These are phyloP conservation scores for Tremella fuciformis DNA, from an alignment of 768 basidiomycete species.

Conservation along the genomic window DNA sequence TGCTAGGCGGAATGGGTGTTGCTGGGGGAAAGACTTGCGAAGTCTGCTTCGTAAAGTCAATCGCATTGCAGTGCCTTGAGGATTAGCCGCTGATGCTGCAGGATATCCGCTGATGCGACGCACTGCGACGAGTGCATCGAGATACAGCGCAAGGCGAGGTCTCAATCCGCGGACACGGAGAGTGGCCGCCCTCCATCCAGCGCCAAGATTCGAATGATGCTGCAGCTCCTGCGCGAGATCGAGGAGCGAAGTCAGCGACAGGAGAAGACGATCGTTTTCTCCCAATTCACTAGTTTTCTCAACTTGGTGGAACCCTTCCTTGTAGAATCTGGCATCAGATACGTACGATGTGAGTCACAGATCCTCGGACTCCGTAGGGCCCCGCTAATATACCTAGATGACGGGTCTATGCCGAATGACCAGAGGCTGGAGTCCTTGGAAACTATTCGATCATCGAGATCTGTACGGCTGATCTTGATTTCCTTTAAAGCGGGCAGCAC, in stretches of 20 bases:
- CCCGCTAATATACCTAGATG: conserved; percentile 61
- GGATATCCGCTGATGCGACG: conserved; percentile 36
- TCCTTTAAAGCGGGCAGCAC: conserved; percentile 95
- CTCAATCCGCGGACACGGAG: conserved; percentile 51
- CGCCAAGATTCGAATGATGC: conserved; percentile 80
- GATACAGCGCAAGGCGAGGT: conserved; percentile 57
- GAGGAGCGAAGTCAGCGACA: conserved; percentile 58
- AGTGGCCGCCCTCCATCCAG: conserved; percentile 65
- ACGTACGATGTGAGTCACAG: conserved; percentile 75
- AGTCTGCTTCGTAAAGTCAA: conserved; percentile 71
- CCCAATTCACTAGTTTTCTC: conserved; percentile 77
- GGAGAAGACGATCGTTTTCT: conserved; percentile 96
- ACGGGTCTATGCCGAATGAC: conserved; percentile 76
- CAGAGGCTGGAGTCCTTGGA: conserved; percentile 73
- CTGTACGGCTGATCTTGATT: conserved; percentile 75
- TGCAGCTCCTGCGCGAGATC: conserved; percentile 68
- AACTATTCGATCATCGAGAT: conserved; percentile 64
- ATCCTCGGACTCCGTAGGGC: too few relatives aligned
- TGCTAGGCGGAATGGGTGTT: conserved; percentile 70
- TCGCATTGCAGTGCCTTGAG: conserved; percentile 20
- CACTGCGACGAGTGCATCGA: conserved; percentile 63
- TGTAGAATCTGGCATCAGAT: conserved; percentile 63
- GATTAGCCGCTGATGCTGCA: too few relatives aligned
- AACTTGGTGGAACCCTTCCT: conserved; percentile 84
- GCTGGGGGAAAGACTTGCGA: conserved; percentile 64